These are phyloP conservation scores for Chlamydomonas incerta DNA, from an alignment of 139 green algal genomes.

Conservation along the genomic window DNA sequence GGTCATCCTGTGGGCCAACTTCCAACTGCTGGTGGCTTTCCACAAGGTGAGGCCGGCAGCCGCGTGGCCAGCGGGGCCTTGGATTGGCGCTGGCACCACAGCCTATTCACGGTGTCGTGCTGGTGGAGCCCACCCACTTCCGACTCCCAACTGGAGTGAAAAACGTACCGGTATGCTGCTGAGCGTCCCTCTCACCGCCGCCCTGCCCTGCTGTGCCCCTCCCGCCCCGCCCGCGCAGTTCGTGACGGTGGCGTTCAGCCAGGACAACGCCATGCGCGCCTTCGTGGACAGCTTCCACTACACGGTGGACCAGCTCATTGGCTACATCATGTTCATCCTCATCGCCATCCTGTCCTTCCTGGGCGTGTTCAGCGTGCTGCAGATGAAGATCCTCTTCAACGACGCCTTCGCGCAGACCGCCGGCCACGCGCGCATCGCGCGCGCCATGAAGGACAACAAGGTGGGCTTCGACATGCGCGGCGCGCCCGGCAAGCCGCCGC, in stretches of 20 bases:
- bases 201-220: background rate
- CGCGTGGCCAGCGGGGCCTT: too few relatives aligned
- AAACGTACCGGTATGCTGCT: too few relatives aligned
- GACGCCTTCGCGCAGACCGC: constrained; percentile 60
- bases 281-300: constrained; percentile 58
- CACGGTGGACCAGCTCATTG: constrained; percentile 45
- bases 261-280: constrained; percentile 56
- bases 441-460: constrained; percentile 57
- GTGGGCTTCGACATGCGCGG: constrained; percentile 29
- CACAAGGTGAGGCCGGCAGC: constrained; percentile 55
- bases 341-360: constrained; percentile 60
- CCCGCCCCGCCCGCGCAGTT: background rate
- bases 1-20: constrained; percentile 62
- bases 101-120: too few relatives aligned
- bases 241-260: constrained; percentile 37
- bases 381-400: constrained; percentile 69
- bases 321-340: constrained; percentile 61
- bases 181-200: too few relatives aligned
- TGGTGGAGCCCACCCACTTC: too few relatives aligned
- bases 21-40: constrained; percentile 52
- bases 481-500: background rate
- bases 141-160: too few relatives aligned
- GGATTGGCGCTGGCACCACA: too few relatives aligned
- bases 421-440: constrained; percentile 50
- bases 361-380: constrained; percentile 48